phyloP scores from a whole-genome alignment of 352 stramenopile species.

The Albugo candida region DNA sequence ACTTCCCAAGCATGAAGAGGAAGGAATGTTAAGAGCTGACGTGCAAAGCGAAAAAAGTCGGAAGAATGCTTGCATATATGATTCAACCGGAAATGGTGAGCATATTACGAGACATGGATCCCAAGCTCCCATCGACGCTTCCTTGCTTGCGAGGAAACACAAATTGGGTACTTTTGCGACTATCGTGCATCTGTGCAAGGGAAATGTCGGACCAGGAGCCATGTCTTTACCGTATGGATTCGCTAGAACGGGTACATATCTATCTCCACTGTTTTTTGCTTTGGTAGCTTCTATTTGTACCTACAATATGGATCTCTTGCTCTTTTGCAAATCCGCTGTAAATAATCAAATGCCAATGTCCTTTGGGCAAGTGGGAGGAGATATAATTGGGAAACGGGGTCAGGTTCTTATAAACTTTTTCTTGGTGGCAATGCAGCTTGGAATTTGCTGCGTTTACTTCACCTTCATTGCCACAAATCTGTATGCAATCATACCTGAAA shows the following conservation, averaged over 20 bases:
- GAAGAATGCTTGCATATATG: too few relatives aligned
- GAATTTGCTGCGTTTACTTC: conserved; percentile 74
- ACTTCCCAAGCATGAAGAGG: too few relatives aligned
- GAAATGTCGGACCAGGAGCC: conserved; percentile 53
- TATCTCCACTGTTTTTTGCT: conserved; percentile 35
- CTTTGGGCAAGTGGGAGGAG: conserved; percentile 46
- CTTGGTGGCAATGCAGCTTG: conserved; percentile 52
- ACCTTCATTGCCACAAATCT: conserved; percentile 71
- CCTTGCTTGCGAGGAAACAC: too few relatives aligned
- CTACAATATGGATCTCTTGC: conserved; percentile 70
- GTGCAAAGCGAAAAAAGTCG: too few relatives aligned
- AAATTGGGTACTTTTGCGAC: too few relatives aligned
- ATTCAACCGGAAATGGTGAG: too few relatives aligned
- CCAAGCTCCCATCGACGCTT: too few relatives aligned
- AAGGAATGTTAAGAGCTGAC: too few relatives aligned
- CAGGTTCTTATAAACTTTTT: conserved; percentile 63
- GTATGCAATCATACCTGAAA: conserved; percentile 41
- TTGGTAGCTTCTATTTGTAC: conserved; percentile 16
- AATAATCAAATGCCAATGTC: conserved; percentile 31
- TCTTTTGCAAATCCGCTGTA: conserved; percentile 42
- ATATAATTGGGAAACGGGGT: conserved; percentile 33
- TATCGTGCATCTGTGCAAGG: conserved; percentile 50
- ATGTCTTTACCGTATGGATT: conserved; percentile 66
- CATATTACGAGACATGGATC: too few relatives aligned
- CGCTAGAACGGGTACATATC: conserved; percentile 47